These are phyloP conservation scores for Incumbomyces delicatus DNA, from an alignment of 2,329 filamentous ascomycete genomes.

Conservation along the genomic window DNA sequence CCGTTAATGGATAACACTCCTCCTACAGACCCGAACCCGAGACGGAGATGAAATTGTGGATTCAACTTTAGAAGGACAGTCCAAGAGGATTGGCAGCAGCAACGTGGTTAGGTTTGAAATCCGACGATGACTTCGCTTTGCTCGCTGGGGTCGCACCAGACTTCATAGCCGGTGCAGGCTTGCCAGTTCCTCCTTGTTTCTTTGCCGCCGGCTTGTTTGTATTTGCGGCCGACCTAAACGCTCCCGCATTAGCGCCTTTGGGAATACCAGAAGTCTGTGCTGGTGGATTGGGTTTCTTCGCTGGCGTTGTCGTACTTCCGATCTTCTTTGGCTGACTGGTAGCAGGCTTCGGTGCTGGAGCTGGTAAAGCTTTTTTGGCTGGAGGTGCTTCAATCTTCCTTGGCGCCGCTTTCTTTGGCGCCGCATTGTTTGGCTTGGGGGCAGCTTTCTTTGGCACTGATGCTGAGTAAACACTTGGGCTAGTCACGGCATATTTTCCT, in stretches of 20 bases:
- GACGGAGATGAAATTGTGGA: too few species aligned
- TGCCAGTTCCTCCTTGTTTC: conserved; percentile 8
- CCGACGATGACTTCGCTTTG: not conserved
- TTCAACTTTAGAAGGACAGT: conserved; percentile 2
- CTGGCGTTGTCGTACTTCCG: not conserved
- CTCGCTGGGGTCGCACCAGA: conserved; percentile 2
- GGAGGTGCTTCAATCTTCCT: conserved; percentile 15
- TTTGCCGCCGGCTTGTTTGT: conserved; percentile 7
- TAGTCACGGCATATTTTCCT: conserved; percentile 17
- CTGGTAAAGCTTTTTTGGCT: conserved; percentile 14
- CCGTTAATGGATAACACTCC: too few species aligned
- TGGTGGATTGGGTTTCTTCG: not conserved
- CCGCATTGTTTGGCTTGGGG: conserved; percentile 16
- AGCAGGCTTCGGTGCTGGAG: conserved; percentile 9
- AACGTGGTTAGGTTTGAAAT: not conserved
- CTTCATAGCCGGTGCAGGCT: conserved; percentile 3
- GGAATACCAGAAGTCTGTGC: not conserved
- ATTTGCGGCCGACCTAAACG: conserved; percentile 5
- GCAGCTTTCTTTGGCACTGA: conserved; percentile 18
- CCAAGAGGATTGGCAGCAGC: conserved; percentile 17
- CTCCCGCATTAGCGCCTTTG: conserved; percentile 2
- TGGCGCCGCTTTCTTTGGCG: conserved; percentile 12
- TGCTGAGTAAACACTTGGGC: conserved; percentile 13
- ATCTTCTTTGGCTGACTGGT: conserved; percentile 1
- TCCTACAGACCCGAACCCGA: too few species aligned